A percentile compares a stretch with the other conserved stretches of the same genome.
Conservation (phyloP, 805 yeast species). For the Candida broadrunensis region DNA sequence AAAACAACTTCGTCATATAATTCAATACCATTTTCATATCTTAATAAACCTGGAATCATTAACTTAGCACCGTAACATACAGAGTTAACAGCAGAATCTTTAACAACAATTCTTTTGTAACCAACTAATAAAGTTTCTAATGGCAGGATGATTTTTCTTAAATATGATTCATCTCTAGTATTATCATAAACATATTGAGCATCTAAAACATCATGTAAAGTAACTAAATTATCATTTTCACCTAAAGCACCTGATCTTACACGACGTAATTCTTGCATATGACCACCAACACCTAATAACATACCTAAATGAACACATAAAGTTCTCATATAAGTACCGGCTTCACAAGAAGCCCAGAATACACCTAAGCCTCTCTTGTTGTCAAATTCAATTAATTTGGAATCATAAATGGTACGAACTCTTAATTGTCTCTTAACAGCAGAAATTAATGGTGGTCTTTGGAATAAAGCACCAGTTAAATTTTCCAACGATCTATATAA, state of each 20-base stretch:
- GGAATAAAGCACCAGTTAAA: constrained; percentile 97
- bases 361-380: constrained; percentile 96
- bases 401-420: constrained; percentile 96
- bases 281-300: constrained; percentile 98
- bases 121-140: constrained; percentile 91
- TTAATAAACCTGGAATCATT: constrained; percentile 96
- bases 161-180: constrained; percentile 93
- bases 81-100: constrained; percentile 93
- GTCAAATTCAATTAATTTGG: constrained; percentile 93
- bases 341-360: constrained; percentile 99
- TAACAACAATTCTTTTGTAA: constrained; percentile 93
- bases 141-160: constrained; percentile 92
- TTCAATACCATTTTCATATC: constrained; percentile 97
- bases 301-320: constrained; percentile 98
- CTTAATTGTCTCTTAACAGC: constrained; percentile 99
- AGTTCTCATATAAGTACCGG: constrained; percentile 99
- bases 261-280: constrained; percentile 99
- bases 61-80: constrained; percentile 98
- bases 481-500: constrained; percentile 86
- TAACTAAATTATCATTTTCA: constrained; percentile 88
- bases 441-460: constrained; percentile 97
- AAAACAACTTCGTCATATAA: constrained; percentile 96
- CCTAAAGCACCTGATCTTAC: constrained; percentile 95
- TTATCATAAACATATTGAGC: constrained; percentile 98
- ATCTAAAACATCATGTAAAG: constrained; percentile 95